phyloP scores from a whole-genome alignment of 192 early-diverging fungal species.

The Podila epigama region DNA sequence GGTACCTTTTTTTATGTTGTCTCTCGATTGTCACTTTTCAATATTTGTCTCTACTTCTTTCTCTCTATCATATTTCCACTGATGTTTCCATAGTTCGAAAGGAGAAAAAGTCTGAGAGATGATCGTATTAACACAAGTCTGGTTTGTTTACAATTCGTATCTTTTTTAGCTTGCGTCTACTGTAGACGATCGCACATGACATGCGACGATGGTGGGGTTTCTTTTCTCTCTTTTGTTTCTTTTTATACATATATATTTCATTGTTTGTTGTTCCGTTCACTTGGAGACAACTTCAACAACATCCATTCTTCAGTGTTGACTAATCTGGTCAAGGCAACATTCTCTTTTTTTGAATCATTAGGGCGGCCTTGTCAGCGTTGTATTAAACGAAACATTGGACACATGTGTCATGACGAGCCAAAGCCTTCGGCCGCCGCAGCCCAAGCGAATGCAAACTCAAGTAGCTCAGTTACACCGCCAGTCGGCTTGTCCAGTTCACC shows the following conservation, averaged over 20 bases:
- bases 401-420: conserved; percentile 91
- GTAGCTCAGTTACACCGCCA: background rate
- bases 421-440: conserved; percentile 49
- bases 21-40: too few relatives aligned
- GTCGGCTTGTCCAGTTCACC: background rate
- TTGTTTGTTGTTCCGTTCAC: too few relatives aligned
- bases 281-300: background rate
- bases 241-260: too few relatives aligned
- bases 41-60: too few relatives aligned
- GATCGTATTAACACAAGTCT: background rate
- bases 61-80: background rate
- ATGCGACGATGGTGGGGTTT: conserved; percentile 75
- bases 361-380: conserved; percentile 94
- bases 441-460: conserved; percentile 1
- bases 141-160: conserved; percentile 14
- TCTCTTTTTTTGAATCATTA: background rate
- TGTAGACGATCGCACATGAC: conserved; percentile 97
- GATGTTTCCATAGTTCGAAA: background rate
- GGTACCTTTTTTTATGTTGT: conserved; percentile 47
- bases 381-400: conserved; percentile 92
- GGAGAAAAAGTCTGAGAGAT: background rate
- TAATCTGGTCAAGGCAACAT: background rate
- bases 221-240: background rate
- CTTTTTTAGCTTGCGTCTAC: conserved; percentile 84
- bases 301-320: background rate